Base-by-base conservation (phyloP, 352 stramenopile genomes). In the Phytophthora brassicae region DNA sequence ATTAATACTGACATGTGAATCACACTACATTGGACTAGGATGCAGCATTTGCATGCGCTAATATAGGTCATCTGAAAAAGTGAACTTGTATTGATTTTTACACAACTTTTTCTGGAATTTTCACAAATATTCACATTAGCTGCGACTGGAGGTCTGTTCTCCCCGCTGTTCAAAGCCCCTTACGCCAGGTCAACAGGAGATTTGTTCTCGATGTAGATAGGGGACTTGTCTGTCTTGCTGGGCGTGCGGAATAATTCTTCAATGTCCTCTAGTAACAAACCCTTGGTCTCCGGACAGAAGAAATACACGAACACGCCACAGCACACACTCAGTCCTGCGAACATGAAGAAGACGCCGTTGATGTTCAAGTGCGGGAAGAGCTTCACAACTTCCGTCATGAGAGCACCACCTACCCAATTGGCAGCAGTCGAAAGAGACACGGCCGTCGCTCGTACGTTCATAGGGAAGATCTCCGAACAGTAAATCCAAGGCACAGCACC, bases 301-400 rank as follows among this genome's bases (percentile, higher is more conserved):
- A 66, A 78, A 51, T 73, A 81, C 19, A 78, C 69, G 38, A 77
- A 81, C 13, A 68, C 19, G 8, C 60, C 68, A 29, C 62, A 80
- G 48, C 75, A 23, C 14, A 77, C 54, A 11, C 68, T 71, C 9
- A 75, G 56, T 0, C 48, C 74, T 1, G 70, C 68, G 59, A 88
- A 88, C 39, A 88, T 62, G 64, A 74, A 81, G 68, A 88, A 88
- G 36, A 80, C 72, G 17, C 72, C 72, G 65, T 80, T 74, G 57
- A 80, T 77, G 64, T 80, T 74, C 36, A 81, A 36, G 45, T 72
- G 49, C 43, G 62, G 62, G 55, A 70, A 66, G 14, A 70, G 49
- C 43, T 70, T 70, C 3, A 70, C 62, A 6, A 70, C 36, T 28
- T 70, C 56, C 36, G 62, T 70, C 72, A 76, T 76, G 43, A 68